Conservation (phyloP, 1,139 yeast species). For the Debaryomycetaceae sp. region DNA sequence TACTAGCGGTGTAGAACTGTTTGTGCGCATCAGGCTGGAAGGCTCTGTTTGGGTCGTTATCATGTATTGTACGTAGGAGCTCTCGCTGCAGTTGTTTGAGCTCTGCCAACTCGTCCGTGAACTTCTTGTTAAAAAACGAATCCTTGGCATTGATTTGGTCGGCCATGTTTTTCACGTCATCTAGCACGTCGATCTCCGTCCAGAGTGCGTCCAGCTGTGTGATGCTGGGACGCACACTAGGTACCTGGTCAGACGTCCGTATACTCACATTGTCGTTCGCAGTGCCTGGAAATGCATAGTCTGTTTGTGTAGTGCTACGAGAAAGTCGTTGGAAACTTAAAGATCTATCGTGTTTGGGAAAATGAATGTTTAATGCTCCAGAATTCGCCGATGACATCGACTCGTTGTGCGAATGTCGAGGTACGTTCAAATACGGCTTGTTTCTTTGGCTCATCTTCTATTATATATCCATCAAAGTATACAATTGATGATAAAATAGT, state of each 20-base stretch:
- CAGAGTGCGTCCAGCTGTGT: constrained; percentile 73
- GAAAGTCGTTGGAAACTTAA: constrained; percentile 15
- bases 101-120: constrained; percentile 52
- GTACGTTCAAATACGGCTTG: constrained; percentile 4
- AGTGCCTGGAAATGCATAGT: constrained; percentile 2
- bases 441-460: background rate
- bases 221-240: constrained; percentile 48
- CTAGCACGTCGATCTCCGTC: constrained; percentile 85
- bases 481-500: too few relatives aligned
- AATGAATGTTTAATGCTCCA: background rate
- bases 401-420: constrained; percentile 10
- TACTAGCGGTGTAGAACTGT: background rate
- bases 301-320: constrained; percentile 24
- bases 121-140: constrained; percentile 62
- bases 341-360: constrained; percentile 1
- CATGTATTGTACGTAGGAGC: constrained; percentile 29
- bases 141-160: constrained; percentile 49
- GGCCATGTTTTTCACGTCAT: constrained; percentile 72
- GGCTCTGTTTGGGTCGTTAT: background rate
- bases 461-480: too few relatives aligned
- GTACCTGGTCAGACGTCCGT: constrained; percentile 41
- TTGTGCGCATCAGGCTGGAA: background rate
- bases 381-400: constrained; percentile 11
- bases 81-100: constrained; percentile 61
- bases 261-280: constrained; percentile 26